Base-by-base conservation (phyloP, 306 rosid genomes). In the Echinosophora koreensis region DNA sequence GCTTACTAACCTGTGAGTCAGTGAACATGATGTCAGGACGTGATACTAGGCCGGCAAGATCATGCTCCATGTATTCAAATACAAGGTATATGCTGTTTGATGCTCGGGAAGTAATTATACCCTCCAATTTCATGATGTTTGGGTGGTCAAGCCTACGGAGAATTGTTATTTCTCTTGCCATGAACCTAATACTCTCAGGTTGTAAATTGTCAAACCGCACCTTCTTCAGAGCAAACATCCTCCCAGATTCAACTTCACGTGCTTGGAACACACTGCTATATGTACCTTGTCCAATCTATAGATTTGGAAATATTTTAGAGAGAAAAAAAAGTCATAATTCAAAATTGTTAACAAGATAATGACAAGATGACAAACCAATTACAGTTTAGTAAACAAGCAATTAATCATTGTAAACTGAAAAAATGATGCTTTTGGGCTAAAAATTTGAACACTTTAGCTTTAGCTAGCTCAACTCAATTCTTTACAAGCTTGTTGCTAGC, bases 51-150 rank as follows among this genome's bases (percentile, higher is more conserved):
- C 98, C 99, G 2, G 99, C 96, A 59, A 96, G 99, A 87, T 96
- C 99, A 67, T 96, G 99, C 71, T 96, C 99, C 99, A 96, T 96
- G 90, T 96, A 96, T 55, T 96, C 99, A 58, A 96, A 96, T 12
- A 96, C 99, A 47, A 96, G 97, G 84, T 93, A 96, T 61, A 96
- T 88, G 88, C 97, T 96, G 62, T 12, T 96, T 17, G 99, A 93
- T 27, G 86, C 16, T 46, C 85, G 79, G 7, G 99, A 92, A 16
- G 98, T 89, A 71, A 92, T 91, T 63, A 96, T 59, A 27, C 99
- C 99, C 72, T 96, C 97, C 81, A 96, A 77, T 80, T 89, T 91
- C 96, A 96, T 91, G 78, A 96, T 87, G 87, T 96, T 96, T 13
- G 99, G 99, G 69, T 96, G 99, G 71, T 96, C 98, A 76, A 96